Percentiles rank a stretch among this genome's conserved stretches.
Conservation (phyloP, 495 filamentous ascomycete genomes). For the Xylaria flabelliformis region DNA sequence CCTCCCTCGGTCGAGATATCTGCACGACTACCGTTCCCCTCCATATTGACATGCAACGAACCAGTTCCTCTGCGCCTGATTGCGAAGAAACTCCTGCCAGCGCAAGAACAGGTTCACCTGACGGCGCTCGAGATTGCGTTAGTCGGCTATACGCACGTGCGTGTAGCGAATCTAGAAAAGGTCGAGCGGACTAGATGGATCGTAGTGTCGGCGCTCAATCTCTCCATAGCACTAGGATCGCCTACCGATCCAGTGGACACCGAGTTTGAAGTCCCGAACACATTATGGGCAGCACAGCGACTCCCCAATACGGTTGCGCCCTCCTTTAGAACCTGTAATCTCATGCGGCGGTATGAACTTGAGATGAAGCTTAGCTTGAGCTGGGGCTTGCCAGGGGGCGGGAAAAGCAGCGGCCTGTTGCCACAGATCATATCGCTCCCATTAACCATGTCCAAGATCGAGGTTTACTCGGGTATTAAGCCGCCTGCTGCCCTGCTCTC, state of each 20-base stretch:
- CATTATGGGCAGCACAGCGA: conserved; percentile 69
- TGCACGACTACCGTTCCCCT: conserved; percentile 82
- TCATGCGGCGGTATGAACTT: conserved; percentile 79
- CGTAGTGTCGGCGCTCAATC: conserved; percentile 69
- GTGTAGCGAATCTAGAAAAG: conserved; percentile 72
- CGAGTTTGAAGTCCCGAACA: conserved; percentile 70
- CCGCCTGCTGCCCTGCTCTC: conserved; percentile 79
- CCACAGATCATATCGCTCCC: conserved; percentile 76
- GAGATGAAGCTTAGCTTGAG: conserved; percentile 80
- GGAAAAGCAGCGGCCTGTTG: conserved; percentile 32
- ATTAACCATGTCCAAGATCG: conserved; percentile 71
- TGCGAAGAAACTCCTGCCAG: conserved; percentile 72
- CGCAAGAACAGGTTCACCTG: conserved; percentile 64
- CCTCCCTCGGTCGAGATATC: conserved; percentile 67
- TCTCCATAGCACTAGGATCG: conserved; percentile 64
- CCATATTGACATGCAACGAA: conserved; percentile 87
- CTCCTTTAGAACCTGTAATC: conserved; percentile 87
- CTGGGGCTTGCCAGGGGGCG: conserved; percentile 46
- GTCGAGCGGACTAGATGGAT: conserved; percentile 73
- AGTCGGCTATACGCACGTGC: conserved; percentile 76
- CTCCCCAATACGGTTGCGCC: conserved; percentile 87
- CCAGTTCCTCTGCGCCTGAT: conserved; percentile 82
- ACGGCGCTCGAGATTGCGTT: conserved; percentile 81
- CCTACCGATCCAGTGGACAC: conserved; percentile 64
- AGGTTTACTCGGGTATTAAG: conserved; percentile 89